phyloP scores from a whole-genome alignment of 2,329 filamentous ascomycete species.

The Penicillium sp. region DNA sequence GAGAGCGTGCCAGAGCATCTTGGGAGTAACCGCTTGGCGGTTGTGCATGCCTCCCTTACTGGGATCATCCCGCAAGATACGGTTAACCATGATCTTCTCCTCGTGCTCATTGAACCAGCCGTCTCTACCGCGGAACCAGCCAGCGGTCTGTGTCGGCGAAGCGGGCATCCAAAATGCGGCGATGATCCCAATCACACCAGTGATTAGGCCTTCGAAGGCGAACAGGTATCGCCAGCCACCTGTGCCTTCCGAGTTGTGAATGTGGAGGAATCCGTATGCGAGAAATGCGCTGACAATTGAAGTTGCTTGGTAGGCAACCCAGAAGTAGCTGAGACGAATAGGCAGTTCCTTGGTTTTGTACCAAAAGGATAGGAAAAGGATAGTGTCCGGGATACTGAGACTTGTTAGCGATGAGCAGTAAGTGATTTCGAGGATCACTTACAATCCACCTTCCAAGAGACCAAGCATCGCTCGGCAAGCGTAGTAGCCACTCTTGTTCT shows the following conservation, averaged over 20 bases:
- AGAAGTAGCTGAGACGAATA: conserved; percentile 67
- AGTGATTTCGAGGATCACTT: conserved; percentile 39
- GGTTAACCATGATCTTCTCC: conserved; percentile 70
- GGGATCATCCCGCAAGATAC: conserved; percentile 56
- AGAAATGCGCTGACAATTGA: conserved; percentile 50
- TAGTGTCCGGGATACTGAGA: conserved; percentile 42
- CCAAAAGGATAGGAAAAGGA: conserved; percentile 68
- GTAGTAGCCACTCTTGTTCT: conserved; percentile 45
- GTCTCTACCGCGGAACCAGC: conserved; percentile 58
- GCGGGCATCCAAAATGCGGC: conserved; percentile 62
- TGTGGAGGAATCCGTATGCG: conserved; percentile 45
- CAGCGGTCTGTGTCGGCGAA: conserved; percentile 66
- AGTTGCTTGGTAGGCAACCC: conserved; percentile 60
- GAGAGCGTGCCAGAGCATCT: conserved; percentile 52
- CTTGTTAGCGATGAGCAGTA: not conserved
- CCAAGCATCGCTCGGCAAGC: conserved; percentile 50
- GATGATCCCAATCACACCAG: conserved; percentile 55
- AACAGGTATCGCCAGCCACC: conserved; percentile 48
- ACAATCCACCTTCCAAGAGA: conserved; percentile 57
- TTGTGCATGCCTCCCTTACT: conserved; percentile 64
- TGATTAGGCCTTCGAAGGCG: conserved; percentile 48
- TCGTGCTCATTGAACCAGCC: conserved; percentile 69
- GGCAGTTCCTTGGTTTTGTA: conserved; percentile 72
- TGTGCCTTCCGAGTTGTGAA: conserved; percentile 35
- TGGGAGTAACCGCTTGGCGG: conserved; percentile 52